Conservation (phyloP, 2,329 filamentous ascomycete genomes). For the Ophiostoma ulmi region DNA sequence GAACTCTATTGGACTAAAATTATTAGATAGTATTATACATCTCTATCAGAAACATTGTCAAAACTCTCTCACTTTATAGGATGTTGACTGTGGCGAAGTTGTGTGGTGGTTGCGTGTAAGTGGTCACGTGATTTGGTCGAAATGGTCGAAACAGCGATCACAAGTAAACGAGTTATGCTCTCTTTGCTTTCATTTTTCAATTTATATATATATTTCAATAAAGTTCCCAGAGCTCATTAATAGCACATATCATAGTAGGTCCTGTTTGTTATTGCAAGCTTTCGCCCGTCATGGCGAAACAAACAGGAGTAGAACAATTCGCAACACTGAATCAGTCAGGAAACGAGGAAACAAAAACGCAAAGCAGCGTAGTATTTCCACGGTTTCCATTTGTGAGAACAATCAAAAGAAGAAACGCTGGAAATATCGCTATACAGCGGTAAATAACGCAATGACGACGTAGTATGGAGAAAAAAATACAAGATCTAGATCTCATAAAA, state of each 20-base stretch:
- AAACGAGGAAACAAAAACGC: neutral
- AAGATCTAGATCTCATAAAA: neutral
- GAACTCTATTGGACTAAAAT: neutral
- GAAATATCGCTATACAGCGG: neutral
- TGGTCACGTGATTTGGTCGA: neutral
- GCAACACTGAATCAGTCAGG: conserved; percentile 4
- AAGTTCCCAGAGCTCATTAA: too few species aligned
- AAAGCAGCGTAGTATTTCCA: neutral
- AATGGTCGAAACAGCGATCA: neutral
- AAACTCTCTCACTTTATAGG: neutral
- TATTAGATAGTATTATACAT: neutral
- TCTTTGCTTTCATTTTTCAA: neutral
- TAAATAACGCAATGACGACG: neutral
- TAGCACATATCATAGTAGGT: neutral
- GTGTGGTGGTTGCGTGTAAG: conserved; percentile 4
- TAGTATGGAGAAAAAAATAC: neutral
- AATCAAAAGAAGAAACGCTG: neutral
- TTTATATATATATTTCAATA: neutral
- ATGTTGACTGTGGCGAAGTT: neutral
- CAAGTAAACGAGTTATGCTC: neutral
- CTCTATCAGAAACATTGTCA: neutral
- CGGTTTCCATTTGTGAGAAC: neutral
- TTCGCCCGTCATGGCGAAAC: conserved; percentile 10
- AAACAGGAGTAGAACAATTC: neutral
- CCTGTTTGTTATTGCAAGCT: neutral